Evolutionary conservation across 768 basidiomycete species (phyloP).

Genomic region (Tulasnella sp.): DNA sequence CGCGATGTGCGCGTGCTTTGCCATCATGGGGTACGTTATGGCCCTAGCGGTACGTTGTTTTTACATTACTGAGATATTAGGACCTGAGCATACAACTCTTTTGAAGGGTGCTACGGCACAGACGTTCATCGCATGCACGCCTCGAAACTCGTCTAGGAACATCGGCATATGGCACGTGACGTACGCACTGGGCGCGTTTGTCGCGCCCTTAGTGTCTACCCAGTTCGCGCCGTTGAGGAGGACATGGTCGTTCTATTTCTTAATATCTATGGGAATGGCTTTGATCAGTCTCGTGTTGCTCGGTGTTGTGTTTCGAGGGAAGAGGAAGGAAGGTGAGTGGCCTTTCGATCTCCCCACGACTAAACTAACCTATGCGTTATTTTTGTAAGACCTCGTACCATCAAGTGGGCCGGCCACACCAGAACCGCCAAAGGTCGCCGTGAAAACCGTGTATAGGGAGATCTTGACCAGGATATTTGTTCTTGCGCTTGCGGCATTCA

Average conservation of each 20-base stretch:
- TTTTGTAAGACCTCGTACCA: too few species aligned
- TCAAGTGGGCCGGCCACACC: too few species aligned
- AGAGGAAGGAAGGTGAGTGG: constrained; percentile 55
- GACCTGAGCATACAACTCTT: neutral
- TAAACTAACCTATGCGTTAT: too few species aligned
- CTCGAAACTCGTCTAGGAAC: constrained; percentile 28
- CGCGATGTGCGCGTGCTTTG: constrained; percentile 31
- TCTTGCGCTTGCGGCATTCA: too few species aligned
- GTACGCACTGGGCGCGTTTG: constrained; percentile 29
- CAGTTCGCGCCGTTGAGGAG: constrained; percentile 54
- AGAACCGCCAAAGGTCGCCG: too few species aligned
- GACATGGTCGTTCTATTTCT: constrained; percentile 77
- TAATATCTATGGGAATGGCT: constrained; percentile 55
- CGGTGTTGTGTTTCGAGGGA: constrained; percentile 45
- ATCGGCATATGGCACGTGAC: constrained; percentile 33
- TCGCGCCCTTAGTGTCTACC: constrained; percentile 64
- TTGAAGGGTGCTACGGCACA: constrained; percentile 37
- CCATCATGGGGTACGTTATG: constrained; percentile 34
- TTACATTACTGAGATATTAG: neutral
- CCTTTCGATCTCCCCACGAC: too few species aligned
- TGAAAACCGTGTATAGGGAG: too few species aligned
- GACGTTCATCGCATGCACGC: constrained; percentile 33
- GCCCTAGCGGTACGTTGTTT: constrained; percentile 33
- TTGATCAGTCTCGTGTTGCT: constrained; percentile 43
- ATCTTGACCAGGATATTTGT: too few species aligned